phyloP scores from a whole-genome alignment of 2,329 filamentous ascomycete genomes.

The Diaporthe helianthi region DNA sequence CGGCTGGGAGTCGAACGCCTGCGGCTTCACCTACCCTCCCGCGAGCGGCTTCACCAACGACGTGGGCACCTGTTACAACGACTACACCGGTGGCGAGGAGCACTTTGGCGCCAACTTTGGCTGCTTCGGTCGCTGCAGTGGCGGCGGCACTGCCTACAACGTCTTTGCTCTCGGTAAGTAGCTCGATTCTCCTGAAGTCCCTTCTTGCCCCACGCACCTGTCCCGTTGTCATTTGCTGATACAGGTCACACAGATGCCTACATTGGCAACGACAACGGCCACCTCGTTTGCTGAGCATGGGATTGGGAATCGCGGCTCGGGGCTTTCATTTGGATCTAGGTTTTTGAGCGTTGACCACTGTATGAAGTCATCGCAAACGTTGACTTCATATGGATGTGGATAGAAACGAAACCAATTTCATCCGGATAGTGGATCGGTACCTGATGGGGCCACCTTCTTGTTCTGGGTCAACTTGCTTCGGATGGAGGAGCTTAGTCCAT shows the following conservation, averaged over 20 bases:
- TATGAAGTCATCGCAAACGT: no score
- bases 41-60: neutral
- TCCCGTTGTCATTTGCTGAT: neutral
- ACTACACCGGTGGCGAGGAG: neutral
- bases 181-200: no score
- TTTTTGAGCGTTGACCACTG: no score
- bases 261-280: neutral
- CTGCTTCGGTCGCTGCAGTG: neutral
- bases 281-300: neutral
- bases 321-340: no score
- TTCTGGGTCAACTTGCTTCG: neutral
- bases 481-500: neutral
- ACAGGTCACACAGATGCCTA: neutral
- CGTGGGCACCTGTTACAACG: neutral
- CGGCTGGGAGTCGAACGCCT: neutral
- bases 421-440: neutral
- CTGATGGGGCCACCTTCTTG: neutral
- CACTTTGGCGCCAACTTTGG: constrained; percentile 4
- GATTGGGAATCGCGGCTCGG: neutral
- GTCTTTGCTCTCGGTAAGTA: constrained; percentile 3
- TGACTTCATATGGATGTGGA: no score
- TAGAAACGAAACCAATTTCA: no score
- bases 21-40: neutral
- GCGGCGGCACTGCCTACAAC: neutral
- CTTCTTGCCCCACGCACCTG: neutral